Conservation (phyloP, 345 rosid species). For the Odontarrhena argentea region DNA sequence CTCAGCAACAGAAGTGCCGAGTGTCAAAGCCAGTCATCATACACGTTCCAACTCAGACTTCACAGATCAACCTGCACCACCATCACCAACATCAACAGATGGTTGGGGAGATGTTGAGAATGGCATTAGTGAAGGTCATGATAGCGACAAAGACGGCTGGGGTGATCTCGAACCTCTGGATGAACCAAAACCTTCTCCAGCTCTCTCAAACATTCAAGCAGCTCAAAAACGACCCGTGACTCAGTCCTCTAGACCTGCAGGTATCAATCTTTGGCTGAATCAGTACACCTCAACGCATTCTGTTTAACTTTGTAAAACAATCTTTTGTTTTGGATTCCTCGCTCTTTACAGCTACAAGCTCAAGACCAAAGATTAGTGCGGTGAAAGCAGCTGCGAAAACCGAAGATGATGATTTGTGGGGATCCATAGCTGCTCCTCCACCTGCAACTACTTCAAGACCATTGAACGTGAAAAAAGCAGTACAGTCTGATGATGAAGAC, state of each 20-base stretch:
- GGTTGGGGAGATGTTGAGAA: slow-evolving; percentile 98
- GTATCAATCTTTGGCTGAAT: slow-evolving; percentile 43
- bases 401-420: slow-evolving; percentile 94
- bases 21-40: slow-evolving; percentile 51
- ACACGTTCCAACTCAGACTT: slow-evolving; percentile 70
- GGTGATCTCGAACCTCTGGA: slow-evolving; percentile 93
- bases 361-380: slow-evolving; percentile 54
- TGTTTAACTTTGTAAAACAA: not conserved
- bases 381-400: slow-evolving; percentile 49
- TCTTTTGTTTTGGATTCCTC: not conserved
- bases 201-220: slow-evolving; percentile 83
- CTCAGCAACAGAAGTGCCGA: slow-evolving; percentile 59
- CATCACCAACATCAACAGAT: slow-evolving; percentile 91
- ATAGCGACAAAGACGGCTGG: slow-evolving; percentile 94
- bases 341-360: slow-evolving; percentile 51
- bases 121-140: slow-evolving; percentile 73
- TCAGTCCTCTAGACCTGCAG: slow-evolving; percentile 70
- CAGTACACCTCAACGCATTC: slow-evolving; percentile 13
- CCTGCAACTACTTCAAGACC: slow-evolving; percentile 73
- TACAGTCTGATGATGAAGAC: slow-evolving; percentile 64
- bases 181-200: slow-evolving; percentile 81
- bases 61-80: slow-evolving; percentile 70
- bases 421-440: slow-evolving; percentile 85
- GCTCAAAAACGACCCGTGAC: slow-evolving; percentile 85
- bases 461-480: slow-evolving; percentile 58